phyloP scores from a whole-genome alignment of 2,329 filamentous ascomycete species.

The Penicillium olsonii region DNA sequence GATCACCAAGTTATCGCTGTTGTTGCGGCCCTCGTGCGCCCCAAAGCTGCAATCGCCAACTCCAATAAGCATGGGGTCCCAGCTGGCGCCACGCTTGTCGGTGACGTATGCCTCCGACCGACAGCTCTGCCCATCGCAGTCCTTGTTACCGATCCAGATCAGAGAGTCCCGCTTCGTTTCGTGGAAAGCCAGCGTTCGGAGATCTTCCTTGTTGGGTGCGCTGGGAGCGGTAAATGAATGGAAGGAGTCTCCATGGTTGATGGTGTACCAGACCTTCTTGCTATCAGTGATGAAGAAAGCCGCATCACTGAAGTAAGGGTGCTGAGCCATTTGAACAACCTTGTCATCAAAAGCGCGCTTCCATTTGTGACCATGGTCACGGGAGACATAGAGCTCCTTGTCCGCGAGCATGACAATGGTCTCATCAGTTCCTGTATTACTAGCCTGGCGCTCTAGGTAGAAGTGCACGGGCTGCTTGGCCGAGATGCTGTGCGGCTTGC shows the following conservation, averaged over 20 bases:
- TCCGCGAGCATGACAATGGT: conserved; percentile 65
- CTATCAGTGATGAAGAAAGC: conserved; percentile 79
- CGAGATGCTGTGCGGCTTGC: conserved; percentile 61
- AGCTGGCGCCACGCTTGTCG: conserved; percentile 74
- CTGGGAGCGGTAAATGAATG: conserved; percentile 50
- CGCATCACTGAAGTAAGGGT: conserved; percentile 78
- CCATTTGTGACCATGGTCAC: conserved; percentile 90
- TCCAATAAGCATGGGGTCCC: conserved; percentile 73
- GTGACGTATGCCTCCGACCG: conserved; percentile 75
- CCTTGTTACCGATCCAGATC: conserved; percentile 77
- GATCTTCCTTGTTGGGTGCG: conserved; percentile 22
- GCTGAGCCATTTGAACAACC: conserved; percentile 71
- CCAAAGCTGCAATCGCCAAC: conserved; percentile 87
- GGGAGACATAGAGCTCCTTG: conserved; percentile 69
- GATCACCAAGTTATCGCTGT: conserved; percentile 64
- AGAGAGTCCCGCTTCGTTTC: conserved; percentile 84
- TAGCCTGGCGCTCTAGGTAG: conserved; percentile 78
- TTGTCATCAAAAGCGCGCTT: conserved; percentile 59
- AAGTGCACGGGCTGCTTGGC: conserved; percentile 60
- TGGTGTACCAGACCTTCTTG: conserved; percentile 74
- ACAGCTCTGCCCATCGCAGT: conserved; percentile 68
- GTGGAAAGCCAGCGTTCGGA: conserved; percentile 74
- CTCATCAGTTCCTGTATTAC: conserved; percentile 68
- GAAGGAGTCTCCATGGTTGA: conserved; percentile 71
- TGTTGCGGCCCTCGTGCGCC: conserved; percentile 60